These are phyloP conservation scores for Dendryphion nanum DNA, from an alignment of 2,329 filamentous ascomycete genomes.

Conservation along the genomic window DNA sequence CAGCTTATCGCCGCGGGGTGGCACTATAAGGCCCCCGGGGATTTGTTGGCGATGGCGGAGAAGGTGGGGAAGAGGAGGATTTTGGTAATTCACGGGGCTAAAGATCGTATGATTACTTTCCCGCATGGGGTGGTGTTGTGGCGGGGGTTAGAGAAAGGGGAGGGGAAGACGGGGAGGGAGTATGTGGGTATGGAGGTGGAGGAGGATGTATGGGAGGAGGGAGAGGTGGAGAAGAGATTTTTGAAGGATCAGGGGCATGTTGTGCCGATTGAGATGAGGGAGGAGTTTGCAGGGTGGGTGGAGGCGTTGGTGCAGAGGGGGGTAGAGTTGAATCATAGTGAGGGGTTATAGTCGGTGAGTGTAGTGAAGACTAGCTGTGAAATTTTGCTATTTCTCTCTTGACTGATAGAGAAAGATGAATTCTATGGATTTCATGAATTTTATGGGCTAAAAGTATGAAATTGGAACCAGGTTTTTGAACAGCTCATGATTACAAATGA, in stretches of 20 bases:
- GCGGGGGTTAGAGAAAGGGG: constrained; percentile 60
- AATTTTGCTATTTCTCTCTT: too few relatives aligned
- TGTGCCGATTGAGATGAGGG: constrained; percentile 66
- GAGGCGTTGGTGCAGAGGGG: constrained; percentile 57
- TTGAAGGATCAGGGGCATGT: constrained; percentile 76
- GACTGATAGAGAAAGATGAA: too few relatives aligned
- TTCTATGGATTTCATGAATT: too few relatives aligned
- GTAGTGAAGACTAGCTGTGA: too few relatives aligned
- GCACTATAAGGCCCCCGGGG: constrained; percentile 70
- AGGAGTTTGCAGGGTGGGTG: constrained; percentile 66
- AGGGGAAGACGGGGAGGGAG: constrained; percentile 31
- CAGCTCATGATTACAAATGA: too few relatives aligned
- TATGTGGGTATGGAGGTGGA: constrained; percentile 32
- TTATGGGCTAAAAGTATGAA: too few relatives aligned
- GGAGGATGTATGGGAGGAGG: constrained; percentile 37
- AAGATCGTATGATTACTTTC: constrained; percentile 75
- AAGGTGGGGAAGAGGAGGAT: constrained; percentile 71
- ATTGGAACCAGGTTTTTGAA: too few relatives aligned
- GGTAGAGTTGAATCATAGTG: constrained; percentile 44
- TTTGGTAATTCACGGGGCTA: constrained; percentile 71
- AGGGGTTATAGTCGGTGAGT: too few relatives aligned
- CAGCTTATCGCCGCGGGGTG: constrained; percentile 78
- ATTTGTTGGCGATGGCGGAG: constrained; percentile 66
- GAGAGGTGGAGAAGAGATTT: constrained; percentile 55
- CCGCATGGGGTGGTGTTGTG: constrained; percentile 69